Evolutionary conservation across 1,139 yeast genomes (phyloP).

Genomic region (Candida freyschussii): DNA sequence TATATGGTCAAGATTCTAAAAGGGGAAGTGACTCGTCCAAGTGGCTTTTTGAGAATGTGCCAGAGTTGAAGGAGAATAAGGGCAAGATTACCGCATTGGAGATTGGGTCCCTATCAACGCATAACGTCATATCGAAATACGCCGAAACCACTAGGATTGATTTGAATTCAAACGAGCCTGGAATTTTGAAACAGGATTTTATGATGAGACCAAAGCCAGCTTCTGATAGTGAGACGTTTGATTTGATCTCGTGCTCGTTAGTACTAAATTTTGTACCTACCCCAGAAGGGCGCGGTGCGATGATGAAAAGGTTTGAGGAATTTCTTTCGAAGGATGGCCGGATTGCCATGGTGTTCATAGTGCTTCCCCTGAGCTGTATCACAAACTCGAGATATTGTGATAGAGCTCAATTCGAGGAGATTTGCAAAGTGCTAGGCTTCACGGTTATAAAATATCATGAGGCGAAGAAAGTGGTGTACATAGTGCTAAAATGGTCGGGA

Average conservation of each 20-base stretch:
- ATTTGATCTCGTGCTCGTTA: slow-evolving; percentile 73
- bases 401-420: slow-evolving; percentile 33
- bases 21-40: slow-evolving; percentile 94
- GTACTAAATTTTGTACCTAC: slow-evolving; percentile 87
- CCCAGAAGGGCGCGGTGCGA: slow-evolving; percentile 64
- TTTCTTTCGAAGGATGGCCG: slow-evolving; percentile 42
- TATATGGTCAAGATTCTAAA: slow-evolving; percentile 68
- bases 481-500: slow-evolving; percentile 56
- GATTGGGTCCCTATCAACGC: slow-evolving; percentile 72
- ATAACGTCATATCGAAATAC: slow-evolving; percentile 55
- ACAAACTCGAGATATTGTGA: slow-evolving; percentile 75
- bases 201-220: slow-evolving; percentile 68
- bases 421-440: slow-evolving; percentile 62
- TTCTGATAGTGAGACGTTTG: slow-evolving; percentile 42
- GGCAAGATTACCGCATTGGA: slow-evolving; percentile 51
- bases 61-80: slow-evolving; percentile 19
- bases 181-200: slow-evolving; percentile 73
- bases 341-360: slow-evolving; percentile 53
- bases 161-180: slow-evolving; percentile 71
- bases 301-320: slow-evolving; percentile 57
- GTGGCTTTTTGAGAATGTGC: slow-evolving; percentile 51
- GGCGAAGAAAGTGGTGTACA: slow-evolving; percentile 74
- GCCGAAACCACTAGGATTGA: slow-evolving; percentile 55
- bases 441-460: slow-evolving; percentile 41
- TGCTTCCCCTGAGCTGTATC: slow-evolving; percentile 84